phyloP scores from a whole-genome alignment of 306 rosid species.

The Elaeagnus macrophylla region DNA sequence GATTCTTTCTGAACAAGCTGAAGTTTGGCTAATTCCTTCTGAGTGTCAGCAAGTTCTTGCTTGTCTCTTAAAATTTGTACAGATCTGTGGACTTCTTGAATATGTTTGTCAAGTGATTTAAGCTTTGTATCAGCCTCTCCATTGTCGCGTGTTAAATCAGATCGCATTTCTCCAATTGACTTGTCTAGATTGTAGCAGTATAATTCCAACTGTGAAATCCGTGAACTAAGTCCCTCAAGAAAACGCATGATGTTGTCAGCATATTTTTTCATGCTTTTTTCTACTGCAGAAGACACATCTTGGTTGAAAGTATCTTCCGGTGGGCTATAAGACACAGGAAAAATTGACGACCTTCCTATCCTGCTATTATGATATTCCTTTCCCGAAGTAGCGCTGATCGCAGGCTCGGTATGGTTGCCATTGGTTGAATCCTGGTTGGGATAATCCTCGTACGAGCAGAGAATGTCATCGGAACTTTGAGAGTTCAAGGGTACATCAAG shows the following conservation, averaged over 20 bases:
- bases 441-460: too few relatives aligned
- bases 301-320: conserved; percentile 51
- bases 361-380: conserved; percentile 61
- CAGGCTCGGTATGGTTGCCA: conserved; percentile 49
- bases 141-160: conserved; percentile 60
- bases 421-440: conserved; percentile 44
- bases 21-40: conserved; percentile 90
- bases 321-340: conserved; percentile 48
- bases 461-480: too few relatives aligned
- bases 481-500: too few relatives aligned
- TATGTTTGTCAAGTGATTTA: conserved; percentile 62
- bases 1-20: too few relatives aligned
- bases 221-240: conserved; percentile 79
- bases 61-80: conserved; percentile 93
- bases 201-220: conserved; percentile 77
- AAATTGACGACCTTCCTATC: conserved; percentile 40
- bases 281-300: conserved; percentile 61
- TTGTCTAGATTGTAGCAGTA: conserved; percentile 89
- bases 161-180: conserved; percentile 85
- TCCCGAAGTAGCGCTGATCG: too few relatives aligned
- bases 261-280: conserved; percentile 70
- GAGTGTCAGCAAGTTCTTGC: conserved; percentile 92
- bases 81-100: conserved; percentile 92
- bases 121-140: conserved; percentile 70
- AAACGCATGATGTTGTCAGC: conserved; percentile 71